Evolutionary conservation across 371 early-diverging fungal species (phyloP), one percentile per base, ranked within the genome.

Genomic region (Aphelidium insulamus): DNA sequence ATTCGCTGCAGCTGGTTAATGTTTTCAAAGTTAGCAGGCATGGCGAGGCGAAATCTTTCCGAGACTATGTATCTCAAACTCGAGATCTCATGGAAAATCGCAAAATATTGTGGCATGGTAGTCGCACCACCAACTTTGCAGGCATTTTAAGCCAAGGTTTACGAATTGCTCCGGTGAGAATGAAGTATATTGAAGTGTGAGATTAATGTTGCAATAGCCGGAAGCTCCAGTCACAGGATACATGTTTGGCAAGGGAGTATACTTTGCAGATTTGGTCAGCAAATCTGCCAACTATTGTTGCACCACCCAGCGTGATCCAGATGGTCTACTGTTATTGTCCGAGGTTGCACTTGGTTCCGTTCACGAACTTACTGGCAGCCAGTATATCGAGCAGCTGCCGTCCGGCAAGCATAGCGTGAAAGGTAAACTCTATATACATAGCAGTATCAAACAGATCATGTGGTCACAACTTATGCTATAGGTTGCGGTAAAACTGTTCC

Each of bases 181-280:
- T 21, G 17, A 36, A 29, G n/a, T n/a, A n/a, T n/a, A n/a, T n/a
- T n/a, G n/a, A n/a, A n/a, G n/a, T n/a, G n/a, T n/a, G n/a, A 43
- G 45, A 4, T 40, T 55, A 3, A 34, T 40, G 19, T 48, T 55
- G 33, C 72, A 72, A 0, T 71, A 71, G 11, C 64, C 66, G 12
- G 64, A 66, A 40, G 74, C 68, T 0, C 69, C 69, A 0, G 58
- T 47, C 10, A 58, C 59, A 0, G 72, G 69, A 1, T 69, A 69
- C 53, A 64, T 66, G 69, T 73, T 73, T 43, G 74, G 70, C 23
- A 73, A 73, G 38, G 72, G 70, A 4, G 59, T 68, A 8, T 73
- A 73, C 43, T 71, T 73, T 48, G 74, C 72, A 1, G 68, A 73
- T 44, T 59, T 61, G 51, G 68, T 67, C 14, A 57, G 57, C 17